Conservation (phyloP, 257 asterid species). For the Nicotiana tomentosiformis region DNA sequence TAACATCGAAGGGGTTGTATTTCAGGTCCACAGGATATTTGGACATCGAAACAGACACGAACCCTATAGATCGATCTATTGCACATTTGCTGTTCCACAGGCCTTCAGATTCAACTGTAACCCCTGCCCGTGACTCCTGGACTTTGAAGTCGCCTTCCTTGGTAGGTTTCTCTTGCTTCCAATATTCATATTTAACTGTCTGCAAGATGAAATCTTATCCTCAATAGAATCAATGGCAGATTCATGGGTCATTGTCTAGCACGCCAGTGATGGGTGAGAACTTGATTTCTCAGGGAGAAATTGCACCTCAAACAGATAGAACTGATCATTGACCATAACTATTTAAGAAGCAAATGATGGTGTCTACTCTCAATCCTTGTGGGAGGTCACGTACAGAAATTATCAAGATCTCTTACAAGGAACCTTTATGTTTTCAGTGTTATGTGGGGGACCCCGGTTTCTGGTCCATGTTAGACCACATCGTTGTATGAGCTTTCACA, state of each 20-base stretch:
- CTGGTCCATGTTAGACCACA: not conserved
- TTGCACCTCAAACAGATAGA: constrained; percentile 17
- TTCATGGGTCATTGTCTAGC: constrained; percentile 30
- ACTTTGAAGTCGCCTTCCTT: constrained; percentile 28
- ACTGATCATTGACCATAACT: constrained; percentile 12
- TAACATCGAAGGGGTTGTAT: not conserved
- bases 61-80: constrained; percentile 81
- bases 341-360: not conserved
- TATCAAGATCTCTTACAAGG: not conserved
- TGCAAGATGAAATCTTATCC: constrained; percentile 15
- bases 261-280: constrained; percentile 27
- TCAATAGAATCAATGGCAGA: constrained; percentile 31
- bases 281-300: constrained; percentile 22
- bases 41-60: constrained; percentile 74
- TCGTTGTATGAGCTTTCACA: constrained; percentile 1
- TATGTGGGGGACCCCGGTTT: not conserved
- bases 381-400: not conserved
- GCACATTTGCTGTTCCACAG: constrained; percentile 79
- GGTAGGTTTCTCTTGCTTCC: constrained; percentile 27
- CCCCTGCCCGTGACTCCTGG: constrained; percentile 23
- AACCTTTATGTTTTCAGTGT: not conserved
- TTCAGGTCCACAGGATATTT: constrained; percentile 42
- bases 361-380: not conserved
- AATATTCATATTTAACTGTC: constrained; percentile 4
- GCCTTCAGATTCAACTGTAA: constrained; percentile 41